Conservation (phyloP, 176 grass and related monocot genomes). For the Rhynchospora pubera region DNA sequence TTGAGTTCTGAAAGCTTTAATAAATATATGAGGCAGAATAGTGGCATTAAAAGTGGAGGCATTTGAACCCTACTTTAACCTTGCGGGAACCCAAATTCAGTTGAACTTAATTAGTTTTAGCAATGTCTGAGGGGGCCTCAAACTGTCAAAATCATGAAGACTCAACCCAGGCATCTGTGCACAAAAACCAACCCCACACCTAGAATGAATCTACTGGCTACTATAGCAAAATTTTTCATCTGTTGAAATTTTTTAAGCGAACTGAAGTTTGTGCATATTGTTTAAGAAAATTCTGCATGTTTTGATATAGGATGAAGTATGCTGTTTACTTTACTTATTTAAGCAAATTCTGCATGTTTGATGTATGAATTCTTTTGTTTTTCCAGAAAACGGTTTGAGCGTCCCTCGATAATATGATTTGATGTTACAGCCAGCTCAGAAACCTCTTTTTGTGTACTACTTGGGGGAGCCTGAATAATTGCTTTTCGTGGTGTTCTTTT, state of each 20-base stretch:
- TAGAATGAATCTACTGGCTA: background rate
- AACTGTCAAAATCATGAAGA: no score
- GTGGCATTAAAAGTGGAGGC: no score
- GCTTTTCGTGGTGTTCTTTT: slow-evolving; percentile 14
- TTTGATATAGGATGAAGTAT: background rate
- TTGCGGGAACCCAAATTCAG: background rate
- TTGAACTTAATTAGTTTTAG: background rate
- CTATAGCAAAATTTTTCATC: background rate
- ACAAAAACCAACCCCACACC: background rate
- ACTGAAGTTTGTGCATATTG: background rate
- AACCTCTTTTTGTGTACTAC: slow-evolving; percentile 15
- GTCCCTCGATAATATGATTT: slow-evolving; percentile 63
- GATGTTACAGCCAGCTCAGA: background rate
- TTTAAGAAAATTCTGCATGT: background rate
- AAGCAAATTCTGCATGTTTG: background rate
- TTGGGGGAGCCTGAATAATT: slow-evolving; percentile 27
- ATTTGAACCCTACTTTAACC: background rate
- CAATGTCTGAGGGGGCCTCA: no score
- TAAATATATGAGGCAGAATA: no score
- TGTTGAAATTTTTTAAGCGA: background rate
- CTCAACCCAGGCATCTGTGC: no score
- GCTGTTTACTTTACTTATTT: background rate
- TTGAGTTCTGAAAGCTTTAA: no score
- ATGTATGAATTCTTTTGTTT: background rate
- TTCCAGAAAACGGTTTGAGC: slow-evolving; percentile 68